Conservation (phyloP, 208 protist genomes). For the Wallacemonas sp. region DNA sequence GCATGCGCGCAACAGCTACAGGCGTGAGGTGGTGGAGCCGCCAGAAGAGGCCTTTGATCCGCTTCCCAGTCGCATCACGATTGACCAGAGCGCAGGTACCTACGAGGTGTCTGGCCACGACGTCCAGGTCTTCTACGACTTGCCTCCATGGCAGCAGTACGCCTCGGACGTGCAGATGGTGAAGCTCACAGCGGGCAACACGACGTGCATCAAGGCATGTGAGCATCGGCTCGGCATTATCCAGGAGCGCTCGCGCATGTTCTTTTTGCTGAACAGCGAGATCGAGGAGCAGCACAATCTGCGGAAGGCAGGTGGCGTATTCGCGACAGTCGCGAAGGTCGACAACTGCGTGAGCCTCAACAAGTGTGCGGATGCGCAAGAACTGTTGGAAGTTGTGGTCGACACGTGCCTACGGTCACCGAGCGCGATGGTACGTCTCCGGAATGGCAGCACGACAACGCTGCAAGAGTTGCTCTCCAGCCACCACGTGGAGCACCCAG, state of each 20-base stretch:
- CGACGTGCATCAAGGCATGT: conserved; percentile 71
- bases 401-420: conserved; percentile 65
- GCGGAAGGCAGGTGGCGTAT: conserved; percentile 82
- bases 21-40: conserved; percentile 9
- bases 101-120: conserved; percentile 68
- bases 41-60: conserved; percentile 9
- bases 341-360: conserved; percentile 75
- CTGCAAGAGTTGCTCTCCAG: conserved; percentile 68
- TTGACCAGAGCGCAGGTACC: conserved; percentile 58
- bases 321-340: conserved; percentile 78
- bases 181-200: conserved; percentile 71
- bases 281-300: conserved; percentile 81
- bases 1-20: conserved; percentile 68
- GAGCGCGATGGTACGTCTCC: conserved; percentile 46
- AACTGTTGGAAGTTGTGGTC: conserved; percentile 76
- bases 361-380: conserved; percentile 74
- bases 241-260: conserved; percentile 91
- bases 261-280: conserved; percentile 88
- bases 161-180: conserved; percentile 70
- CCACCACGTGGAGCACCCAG: conserved; percentile 56
- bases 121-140: conserved; percentile 22
- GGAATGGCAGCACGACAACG: conserved; percentile 60
- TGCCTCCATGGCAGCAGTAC: conserved; percentile 64
- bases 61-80: conserved; percentile 29
- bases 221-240: conserved; percentile 89